Evolutionary conservation across 805 yeast genomes (phyloP), one percentile per base, ranked within the genome.

Genomic region (Allodekkera sacchari): DNA sequence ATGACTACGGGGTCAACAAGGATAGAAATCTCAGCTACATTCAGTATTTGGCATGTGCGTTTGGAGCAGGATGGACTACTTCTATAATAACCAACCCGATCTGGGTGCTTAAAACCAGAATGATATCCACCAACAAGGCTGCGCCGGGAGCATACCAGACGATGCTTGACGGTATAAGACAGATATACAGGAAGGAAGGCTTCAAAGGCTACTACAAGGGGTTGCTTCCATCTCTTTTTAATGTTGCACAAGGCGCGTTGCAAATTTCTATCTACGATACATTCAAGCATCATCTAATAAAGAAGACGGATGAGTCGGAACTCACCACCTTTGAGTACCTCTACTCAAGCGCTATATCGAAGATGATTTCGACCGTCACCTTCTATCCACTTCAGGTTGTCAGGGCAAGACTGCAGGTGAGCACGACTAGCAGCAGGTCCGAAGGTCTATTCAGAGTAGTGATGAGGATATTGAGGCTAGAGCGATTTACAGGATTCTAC

Each of bases 41-140:
- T 33, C 63, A 67, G 38, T 74, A 74, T 52, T 45, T 79, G 18
- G 33, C 58, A 4, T 58, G 79, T 29, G 82, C 87, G 2, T 67
- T 75, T 29, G 41, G 66, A 2, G 87, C 96, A 0, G 98, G 98
- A 0, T 48, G 76, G 25, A 47, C 76, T 5, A 84, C 96, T 0
- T 71, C 94, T 1, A 34, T 84, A 0, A 25, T 83, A 11, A 88
- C 98, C 1, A 92, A 87, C 50, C 98, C 98, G 1, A 70, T 89
- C 8, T 89, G 98, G 98, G 95, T 92, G 2, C 53, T 92, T 13
- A 92, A 92, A 55, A 92, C 98, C 0, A 66, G 97, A 39, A 79
- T 89, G 42, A 65, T 88, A 46, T 75, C 87, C 13, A 70, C 72
- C 2, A 56, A 70, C 2, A 55, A 59, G 23, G 37, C 38, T 2